Base-by-base conservation (phyloP, 345 rosid species). In the Turritis glabra region DNA sequence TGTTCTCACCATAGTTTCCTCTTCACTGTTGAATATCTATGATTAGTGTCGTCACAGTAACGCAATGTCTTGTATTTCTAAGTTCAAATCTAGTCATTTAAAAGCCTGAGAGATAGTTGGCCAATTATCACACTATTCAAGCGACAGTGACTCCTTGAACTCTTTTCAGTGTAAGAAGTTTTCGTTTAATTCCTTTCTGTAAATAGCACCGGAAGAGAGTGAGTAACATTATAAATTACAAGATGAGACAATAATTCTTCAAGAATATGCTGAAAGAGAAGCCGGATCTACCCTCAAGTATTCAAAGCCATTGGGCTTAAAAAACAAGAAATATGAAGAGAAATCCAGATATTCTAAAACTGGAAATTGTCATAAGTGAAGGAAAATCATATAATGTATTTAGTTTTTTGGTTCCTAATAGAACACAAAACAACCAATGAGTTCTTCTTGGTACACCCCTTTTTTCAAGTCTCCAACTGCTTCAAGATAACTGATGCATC, bases 401-500 rank as follows among this genome's bases (percentile, higher is more conserved):
- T 11, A 18, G 43, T 56, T 35, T 64, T 64, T 37, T 46, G 65
- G 40, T 56, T 77, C 59, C 67, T 57, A 27, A 50, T 43, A 43
- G 9, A 67, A 73, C 47, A 47, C 50, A 56, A 77, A 29, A 56
- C 55, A 33, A 58, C 53, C 51, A 67, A 59, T 73, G 78, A 30
- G 77, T 73, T 78, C 81, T 73, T 78, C 74, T 41, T 67, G 52
- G 74, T 3, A 14, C 81, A 73, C 78, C 81, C 74, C 81, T 51
- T 72, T 43, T 5, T 4, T 17, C 50, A 59, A 75, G 37, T 53
- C 29, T 47, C 79, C 46, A 29, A 62, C 80, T 75, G 68, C 80
- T 61, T 82, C 82, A 58, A 67, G 32, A 67, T 57, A 23, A 48
- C 27, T 44, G 70, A 68, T 81, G 86, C 87, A 80, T 81, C 22